These are phyloP conservation scores for Neobulgaria alba DNA, from an alignment of 2,329 filamentous ascomycete species.

Conservation along the genomic window DNA sequence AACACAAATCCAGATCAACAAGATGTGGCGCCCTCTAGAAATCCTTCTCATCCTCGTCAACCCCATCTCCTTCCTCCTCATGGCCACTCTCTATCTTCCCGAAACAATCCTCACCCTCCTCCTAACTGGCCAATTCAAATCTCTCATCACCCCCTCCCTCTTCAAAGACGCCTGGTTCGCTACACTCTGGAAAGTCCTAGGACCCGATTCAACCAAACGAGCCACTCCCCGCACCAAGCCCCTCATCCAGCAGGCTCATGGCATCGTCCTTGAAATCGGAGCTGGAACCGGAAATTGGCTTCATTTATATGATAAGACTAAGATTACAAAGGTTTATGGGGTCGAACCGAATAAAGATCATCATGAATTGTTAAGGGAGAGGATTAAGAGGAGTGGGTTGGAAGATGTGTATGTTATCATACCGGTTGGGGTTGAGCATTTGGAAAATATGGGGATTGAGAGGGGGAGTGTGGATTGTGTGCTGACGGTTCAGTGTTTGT, in stretches of 20 bases:
- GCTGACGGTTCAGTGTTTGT: constrained; percentile 25
- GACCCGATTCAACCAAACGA: constrained; percentile 39
- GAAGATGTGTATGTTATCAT: constrained; percentile 51
- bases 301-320: constrained; percentile 35
- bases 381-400: constrained; percentile 43
- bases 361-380: constrained; percentile 38
- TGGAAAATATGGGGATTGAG: constrained; percentile 36
- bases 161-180: constrained; percentile 46
- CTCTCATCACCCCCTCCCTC: constrained; percentile 33
- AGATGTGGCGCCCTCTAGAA: constrained; percentile 4
- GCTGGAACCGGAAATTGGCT: constrained; percentile 55
- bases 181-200: constrained; percentile 49
- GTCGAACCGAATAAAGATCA: constrained; percentile 54
- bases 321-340: constrained; percentile 42
- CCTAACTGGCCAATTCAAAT: constrained; percentile 26
- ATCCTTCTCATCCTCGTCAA: constrained; percentile 22
- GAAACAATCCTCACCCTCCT: constrained; percentile 39
- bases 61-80: constrained; percentile 45
- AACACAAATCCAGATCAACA: not conserved
- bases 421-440: constrained; percentile 52
- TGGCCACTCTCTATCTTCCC: constrained; percentile 42
- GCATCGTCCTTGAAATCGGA: constrained; percentile 44
- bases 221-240: constrained; percentile 40
- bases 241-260: constrained; percentile 12
- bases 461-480: constrained; percentile 30